Base-by-base conservation (phyloP, 371 early-diverging fungal species). In the Apophysomyces trapeziformis region DNA sequence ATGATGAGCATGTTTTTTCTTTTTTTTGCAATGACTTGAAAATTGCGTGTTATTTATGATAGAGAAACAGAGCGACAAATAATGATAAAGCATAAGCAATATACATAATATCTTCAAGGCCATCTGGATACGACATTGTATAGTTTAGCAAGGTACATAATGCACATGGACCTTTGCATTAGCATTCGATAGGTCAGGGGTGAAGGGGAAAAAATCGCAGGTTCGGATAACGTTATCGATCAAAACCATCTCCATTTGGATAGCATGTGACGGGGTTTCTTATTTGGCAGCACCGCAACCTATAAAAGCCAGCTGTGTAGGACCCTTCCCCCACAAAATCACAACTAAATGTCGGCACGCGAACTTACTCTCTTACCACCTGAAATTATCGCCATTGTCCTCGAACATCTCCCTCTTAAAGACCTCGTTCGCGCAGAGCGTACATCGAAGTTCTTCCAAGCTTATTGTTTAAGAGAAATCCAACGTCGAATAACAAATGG, bases 401-500 rank as follows among this genome's bases (percentile, higher is more conserved):
- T 82, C 37, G 58, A 70, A 62, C 72, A 79, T 57, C 54, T 82
- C 43, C 70, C 77, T 7, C 69, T 82, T 13, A 73, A 64, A 58
- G 83, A 82, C 59, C 67, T 82, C 39, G 75, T 74, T 6, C 68
- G 78, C 18, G 58, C 76, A 12, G 83, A 82, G 61, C 68, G 78
- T 12, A 76, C 78, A 38, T 76, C 72, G 38, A 68, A 69, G 60
- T 59, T 72, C 58, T 58, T 79, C 18, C 83, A 82, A 63, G 60
- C 71, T 12, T 71, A 72, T 57, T 67, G 76, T 36, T 67, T 77
- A 13, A 26, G 65, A 8, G 83, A 82, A 68, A 82, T 79, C 13
- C 68, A 79, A 58, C 71, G 71, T 21, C 68, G 80, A 18, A 71
- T 79, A 38, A 64, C 63, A n/a, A 60, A 62, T n/a, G 60, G 63